Conservation (phyloP, 768 basidiomycete genomes). For the Inosperma sp. region DNA sequence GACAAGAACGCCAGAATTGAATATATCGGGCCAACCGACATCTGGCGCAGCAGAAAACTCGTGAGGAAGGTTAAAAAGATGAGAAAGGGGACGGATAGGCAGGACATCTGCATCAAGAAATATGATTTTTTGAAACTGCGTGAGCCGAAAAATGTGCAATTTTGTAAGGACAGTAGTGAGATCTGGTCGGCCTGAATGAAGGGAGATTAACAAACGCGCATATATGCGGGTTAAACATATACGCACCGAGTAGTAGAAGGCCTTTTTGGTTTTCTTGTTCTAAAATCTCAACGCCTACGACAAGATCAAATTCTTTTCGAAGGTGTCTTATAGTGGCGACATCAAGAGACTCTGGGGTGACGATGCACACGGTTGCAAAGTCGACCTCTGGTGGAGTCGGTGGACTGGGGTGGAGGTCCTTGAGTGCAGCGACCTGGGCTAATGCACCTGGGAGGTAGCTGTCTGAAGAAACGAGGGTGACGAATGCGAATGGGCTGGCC, state of each 20-base stretch:
- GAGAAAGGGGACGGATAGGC: constrained; percentile 81
- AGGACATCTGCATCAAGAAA: constrained; percentile 93
- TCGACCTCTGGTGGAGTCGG: constrained; percentile 55
- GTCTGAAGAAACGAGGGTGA: constrained; percentile 89
- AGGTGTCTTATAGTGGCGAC: constrained; percentile 76
- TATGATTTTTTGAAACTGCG: constrained; percentile 78
- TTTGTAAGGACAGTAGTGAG: constrained; percentile 93
- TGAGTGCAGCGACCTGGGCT: constrained; percentile 77
- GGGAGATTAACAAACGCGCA: constrained; percentile 12
- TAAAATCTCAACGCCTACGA: constrained; percentile 91
- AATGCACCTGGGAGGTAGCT: constrained; percentile 92
- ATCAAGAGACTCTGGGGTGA: constrained; percentile 91
- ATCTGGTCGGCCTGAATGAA: constrained; percentile 79
- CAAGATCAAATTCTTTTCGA: constrained; percentile 73
- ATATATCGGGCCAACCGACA: constrained; percentile 99
- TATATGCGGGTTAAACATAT: constrained; percentile 8
- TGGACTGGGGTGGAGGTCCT: constrained; percentile 66
- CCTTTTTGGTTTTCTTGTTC: constrained; percentile 60
- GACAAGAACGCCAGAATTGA: constrained; percentile 96
- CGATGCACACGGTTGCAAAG: constrained; percentile 82
- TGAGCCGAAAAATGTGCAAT: constrained; percentile 90
- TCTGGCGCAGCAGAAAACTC: constrained; percentile 94
- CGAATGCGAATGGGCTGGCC: constrained; percentile 75
- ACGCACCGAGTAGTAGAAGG: constrained; percentile 79
- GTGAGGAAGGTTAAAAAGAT: constrained; percentile 79